Evolutionary conservation across 495 filamentous ascomycete species (phyloP).

Genomic region (Pseudevernia furfuracea): DNA sequence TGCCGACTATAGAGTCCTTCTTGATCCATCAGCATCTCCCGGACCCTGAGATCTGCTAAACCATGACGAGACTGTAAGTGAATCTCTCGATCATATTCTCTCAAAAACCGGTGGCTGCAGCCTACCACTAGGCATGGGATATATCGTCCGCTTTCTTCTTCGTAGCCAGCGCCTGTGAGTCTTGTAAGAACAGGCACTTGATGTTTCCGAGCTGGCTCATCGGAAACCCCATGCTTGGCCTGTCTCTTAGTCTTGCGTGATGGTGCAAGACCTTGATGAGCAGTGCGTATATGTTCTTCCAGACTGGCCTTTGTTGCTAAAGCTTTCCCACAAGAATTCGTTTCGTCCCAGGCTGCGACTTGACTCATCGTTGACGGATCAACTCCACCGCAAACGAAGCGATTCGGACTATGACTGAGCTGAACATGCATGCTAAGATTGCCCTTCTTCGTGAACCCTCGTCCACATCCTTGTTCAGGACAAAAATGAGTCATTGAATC

Average conservation of each 20-base stretch:
- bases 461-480: constrained; percentile 54
- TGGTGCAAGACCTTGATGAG: constrained; percentile 56
- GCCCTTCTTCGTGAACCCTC: constrained; percentile 65
- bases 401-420: constrained; percentile 59
- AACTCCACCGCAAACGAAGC: constrained; percentile 65
- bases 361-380: constrained; percentile 52
- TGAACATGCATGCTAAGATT: constrained; percentile 75
- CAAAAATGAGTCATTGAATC: constrained; percentile 55
- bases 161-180: constrained; percentile 56
- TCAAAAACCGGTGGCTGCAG: constrained; percentile 55
- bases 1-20: constrained; percentile 17
- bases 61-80: constrained; percentile 54
- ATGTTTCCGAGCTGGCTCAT: constrained; percentile 21
- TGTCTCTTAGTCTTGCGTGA: constrained; percentile 31
- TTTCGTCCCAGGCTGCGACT: constrained; percentile 54
- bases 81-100: constrained; percentile 58
- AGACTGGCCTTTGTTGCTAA: constrained; percentile 66
- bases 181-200: constrained; percentile 29
- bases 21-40: constrained; percentile 39
- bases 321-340: constrained; percentile 58
- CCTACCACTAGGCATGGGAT: constrained; percentile 47
- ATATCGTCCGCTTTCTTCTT: constrained; percentile 43
- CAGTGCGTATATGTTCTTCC: constrained; percentile 70
- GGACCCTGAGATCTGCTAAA: constrained; percentile 43
- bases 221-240: background rate